Evolutionary conservation across 2,329 filamentous ascomycete genomes (phyloP), one percentile per base, ranked within the genome.

Genomic region (Xylariaceae sp.): DNA sequence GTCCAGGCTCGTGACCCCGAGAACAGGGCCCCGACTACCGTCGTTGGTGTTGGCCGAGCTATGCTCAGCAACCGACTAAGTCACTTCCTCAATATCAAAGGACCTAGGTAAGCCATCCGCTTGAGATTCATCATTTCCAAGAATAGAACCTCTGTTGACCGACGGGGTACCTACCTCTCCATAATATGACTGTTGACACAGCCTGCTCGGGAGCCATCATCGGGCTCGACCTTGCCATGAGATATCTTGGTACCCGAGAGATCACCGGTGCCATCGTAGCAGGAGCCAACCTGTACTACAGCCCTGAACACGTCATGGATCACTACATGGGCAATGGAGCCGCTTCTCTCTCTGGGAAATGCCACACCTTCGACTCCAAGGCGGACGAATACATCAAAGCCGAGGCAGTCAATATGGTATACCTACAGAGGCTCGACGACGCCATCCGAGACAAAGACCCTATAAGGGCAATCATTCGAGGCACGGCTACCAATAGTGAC

Each of bases 201-300:
- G 67, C 65, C 2, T 70, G 67, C 46, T 68, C 67, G 0, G 64
- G 64, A 0, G 61, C 61, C 0, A 47, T 67, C 21, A 63, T 65
- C 21, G 61, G 64, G 1, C 45, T 68, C 3, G 57, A 65, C 34
- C 49, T 55, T 6, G 64, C 64, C 1, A 55, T 52, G 22, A 49
- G 49, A 14, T 53, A 57, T 3, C 40, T 65, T 1, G 46, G 49
- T 2, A 45, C 29, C 10, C 46, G 57, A 0, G 67, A 69, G 16
- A 61, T 56, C 6, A 52, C 60, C 6, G 50, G 51, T 1, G 66
- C 67, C 8, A 49, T 71, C 10, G 64, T 68, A 0, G 66, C 52
- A 4, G 66, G 62, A 6, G 48, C 48, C 12, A 69, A 70, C 49
- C 44, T 67, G 5, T 64, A 70, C 16, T 20, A 43, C 10, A 36